Evolutionary conservation across 2,329 filamentous ascomycete species (phyloP).

Genomic region (Ilyonectria robusta): DNA sequence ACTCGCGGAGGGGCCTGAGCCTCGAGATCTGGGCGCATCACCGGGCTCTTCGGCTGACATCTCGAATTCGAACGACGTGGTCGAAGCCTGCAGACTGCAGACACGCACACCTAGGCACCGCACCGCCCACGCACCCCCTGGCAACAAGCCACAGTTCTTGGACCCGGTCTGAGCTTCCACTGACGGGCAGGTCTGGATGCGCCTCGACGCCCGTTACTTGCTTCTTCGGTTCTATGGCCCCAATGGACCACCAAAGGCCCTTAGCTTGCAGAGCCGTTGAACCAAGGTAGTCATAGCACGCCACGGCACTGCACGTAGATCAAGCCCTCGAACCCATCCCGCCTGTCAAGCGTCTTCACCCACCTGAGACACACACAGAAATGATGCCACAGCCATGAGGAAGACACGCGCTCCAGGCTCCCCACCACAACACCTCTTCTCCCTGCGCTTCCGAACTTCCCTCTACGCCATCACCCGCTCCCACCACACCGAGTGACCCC

Average conservation of each 20-base stretch:
- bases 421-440: neutral
- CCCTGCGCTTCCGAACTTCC: constrained; percentile 3
- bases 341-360: constrained; percentile 40
- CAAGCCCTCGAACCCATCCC: constrained; percentile 36
- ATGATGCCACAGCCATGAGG: constrained; percentile 35
- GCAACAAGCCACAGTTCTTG: constrained; percentile 38
- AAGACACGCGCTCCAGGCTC: constrained; percentile 24
- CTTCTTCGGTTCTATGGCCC: constrained; percentile 33
- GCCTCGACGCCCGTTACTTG: constrained; percentile 32
- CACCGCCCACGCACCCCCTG: constrained; percentile 22
- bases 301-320: constrained; percentile 38
- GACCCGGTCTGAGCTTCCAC: constrained; percentile 34
- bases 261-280: constrained; percentile 39
- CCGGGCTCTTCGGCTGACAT: constrained; percentile 21
- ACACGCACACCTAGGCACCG: constrained; percentile 13
- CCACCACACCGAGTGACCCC: constrained; percentile 11
- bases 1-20: constrained; percentile 11
- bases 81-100: constrained; percentile 11
- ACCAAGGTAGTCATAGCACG: constrained; percentile 35
- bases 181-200: constrained; percentile 29
- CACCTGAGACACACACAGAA: constrained; percentile 42
- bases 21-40: constrained; percentile 22
- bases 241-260: constrained; percentile 29
- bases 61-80: constrained; percentile 15
- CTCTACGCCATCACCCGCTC: neutral